Percentiles rank a stretch among this genome's conserved stretches.
Evolutionary conservation across 805 yeast genomes (phyloP).

Genomic region (Saturnispora hagleri): DNA sequence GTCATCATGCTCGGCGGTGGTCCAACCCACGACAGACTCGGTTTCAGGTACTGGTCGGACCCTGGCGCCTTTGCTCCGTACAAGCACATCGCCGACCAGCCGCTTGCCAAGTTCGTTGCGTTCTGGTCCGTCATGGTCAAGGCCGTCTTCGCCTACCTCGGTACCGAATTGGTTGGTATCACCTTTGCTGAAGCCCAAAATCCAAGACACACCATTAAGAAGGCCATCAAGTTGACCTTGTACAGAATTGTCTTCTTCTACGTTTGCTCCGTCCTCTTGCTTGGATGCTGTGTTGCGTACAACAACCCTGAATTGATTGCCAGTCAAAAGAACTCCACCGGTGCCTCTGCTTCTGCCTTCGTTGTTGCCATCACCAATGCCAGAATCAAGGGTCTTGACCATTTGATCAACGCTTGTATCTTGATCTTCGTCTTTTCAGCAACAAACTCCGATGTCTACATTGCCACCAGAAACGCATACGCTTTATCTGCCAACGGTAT

Average conservation of each 20-base stretch:
- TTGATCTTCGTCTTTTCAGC: slow-evolving; percentile 73
- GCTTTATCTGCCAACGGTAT: slow-evolving; percentile 65
- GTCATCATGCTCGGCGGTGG: slow-evolving; percentile 71
- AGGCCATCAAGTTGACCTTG: slow-evolving; percentile 44
- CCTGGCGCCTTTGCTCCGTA: slow-evolving; percentile 36
- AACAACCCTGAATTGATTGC: slow-evolving; percentile 34
- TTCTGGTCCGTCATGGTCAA: slow-evolving; percentile 44
- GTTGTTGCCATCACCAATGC: slow-evolving; percentile 72
- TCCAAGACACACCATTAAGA: slow-evolving; percentile 42
- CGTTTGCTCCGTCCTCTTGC: slow-evolving; percentile 40
- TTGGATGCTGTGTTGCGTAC: slow-evolving; percentile 51
- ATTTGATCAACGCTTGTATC: slow-evolving; percentile 70
- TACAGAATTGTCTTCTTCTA: slow-evolving; percentile 48
- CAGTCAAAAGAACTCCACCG: slow-evolving; percentile 38
- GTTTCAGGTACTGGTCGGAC: slow-evolving; percentile 35
- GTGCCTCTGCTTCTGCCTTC: slow-evolving; percentile 75
- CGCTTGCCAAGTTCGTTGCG: slow-evolving; percentile 23
- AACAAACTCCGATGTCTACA: slow-evolving; percentile 69
- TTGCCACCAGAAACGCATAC: slow-evolving; percentile 67
- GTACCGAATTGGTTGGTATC: slow-evolving; percentile 43
- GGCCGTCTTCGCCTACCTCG: slow-evolving; percentile 42
- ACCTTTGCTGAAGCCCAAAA: slow-evolving; percentile 39
- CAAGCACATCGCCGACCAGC: slow-evolving; percentile 34
- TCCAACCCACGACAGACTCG: slow-evolving; percentile 57
- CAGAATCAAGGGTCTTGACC: slow-evolving; percentile 56